Evolutionary conservation across 2,329 filamentous ascomycete species (phyloP).

Genomic region (Gnomoniopsis smithogilvyi): DNA sequence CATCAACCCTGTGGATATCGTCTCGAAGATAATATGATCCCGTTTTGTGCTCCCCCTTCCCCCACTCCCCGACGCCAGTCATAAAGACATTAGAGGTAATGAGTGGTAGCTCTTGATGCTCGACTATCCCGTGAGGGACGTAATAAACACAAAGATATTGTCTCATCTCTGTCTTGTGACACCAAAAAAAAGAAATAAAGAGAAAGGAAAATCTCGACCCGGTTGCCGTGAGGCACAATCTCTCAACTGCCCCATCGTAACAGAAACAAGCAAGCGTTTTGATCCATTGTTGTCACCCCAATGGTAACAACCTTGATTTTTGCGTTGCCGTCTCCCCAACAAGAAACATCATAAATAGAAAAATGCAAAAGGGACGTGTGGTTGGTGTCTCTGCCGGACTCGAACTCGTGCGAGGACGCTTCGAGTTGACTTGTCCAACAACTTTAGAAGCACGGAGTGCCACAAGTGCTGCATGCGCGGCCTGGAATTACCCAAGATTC

Average conservation of each 20-base stretch:
- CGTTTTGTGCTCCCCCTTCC: background rate
- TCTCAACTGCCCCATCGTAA: slow-evolving; percentile 4
- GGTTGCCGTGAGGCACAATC: slow-evolving; percentile 18
- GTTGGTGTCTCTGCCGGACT: background rate
- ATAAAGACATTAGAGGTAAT: slow-evolving; percentile 5
- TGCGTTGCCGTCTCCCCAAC: background rate
- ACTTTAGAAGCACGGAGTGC: slow-evolving; percentile 37
- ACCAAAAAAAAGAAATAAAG: background rate
- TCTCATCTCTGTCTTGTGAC: background rate
- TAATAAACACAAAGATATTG: slow-evolving; percentile 2
- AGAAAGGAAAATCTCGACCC: background rate
- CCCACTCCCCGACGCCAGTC: background rate
- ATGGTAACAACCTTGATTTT: slow-evolving; percentile 6
- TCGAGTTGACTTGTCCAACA: slow-evolving; percentile 1
- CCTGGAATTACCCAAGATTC: slow-evolving; percentile 57
- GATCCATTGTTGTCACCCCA: slow-evolving; percentile 12
- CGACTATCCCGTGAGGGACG: slow-evolving; percentile 14
- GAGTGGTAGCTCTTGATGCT: slow-evolving; percentile 13
- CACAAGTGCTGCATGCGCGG: slow-evolving; percentile 47
- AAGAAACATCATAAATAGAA: background rate
- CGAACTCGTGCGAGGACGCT: background rate
- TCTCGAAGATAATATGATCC: slow-evolving; percentile 8
- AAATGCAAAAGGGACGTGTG: background rate
- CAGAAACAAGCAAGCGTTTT: slow-evolving; percentile 6
- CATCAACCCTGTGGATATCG: background rate